Conservation (phyloP, 495 filamentous ascomycete genomes). For the Aspergillus heteromorphus region DNA sequence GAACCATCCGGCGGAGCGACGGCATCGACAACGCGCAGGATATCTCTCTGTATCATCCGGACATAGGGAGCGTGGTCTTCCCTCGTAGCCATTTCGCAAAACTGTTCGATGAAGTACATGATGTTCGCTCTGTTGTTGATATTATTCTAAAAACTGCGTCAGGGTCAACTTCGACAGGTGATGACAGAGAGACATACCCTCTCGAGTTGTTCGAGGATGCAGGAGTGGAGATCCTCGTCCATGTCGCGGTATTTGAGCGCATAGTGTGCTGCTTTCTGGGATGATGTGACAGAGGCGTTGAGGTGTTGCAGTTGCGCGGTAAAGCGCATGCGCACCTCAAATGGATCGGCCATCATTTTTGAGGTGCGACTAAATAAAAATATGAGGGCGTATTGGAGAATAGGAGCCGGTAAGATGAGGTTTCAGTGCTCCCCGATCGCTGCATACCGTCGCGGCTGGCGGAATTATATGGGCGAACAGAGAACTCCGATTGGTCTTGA, state of each 20-base stretch:
- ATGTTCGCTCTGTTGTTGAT: conserved; percentile 98
- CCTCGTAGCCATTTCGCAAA: conserved; percentile 77
- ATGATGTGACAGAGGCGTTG: conserved; percentile 80
- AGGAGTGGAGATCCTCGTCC: conserved; percentile 94
- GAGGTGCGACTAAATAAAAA: not conserved
- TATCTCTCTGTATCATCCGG: conserved; percentile 91
- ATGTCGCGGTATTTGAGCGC: conserved; percentile 86
- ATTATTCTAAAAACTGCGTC: conserved; percentile 54
- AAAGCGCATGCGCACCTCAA: conserved; percentile 97
- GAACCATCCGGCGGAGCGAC: conserved; percentile 77
- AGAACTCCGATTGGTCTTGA: not conserved
- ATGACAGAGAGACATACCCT: conserved; percentile 42
- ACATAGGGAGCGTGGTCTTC: conserved; percentile 74
- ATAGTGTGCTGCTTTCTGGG: conserved; percentile 91
- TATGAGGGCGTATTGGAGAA: not conserved
- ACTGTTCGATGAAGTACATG: conserved; percentile 96
- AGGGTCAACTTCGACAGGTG: not conserved
- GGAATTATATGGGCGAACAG: not conserved
- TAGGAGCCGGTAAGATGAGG: not conserved
- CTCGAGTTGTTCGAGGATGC: conserved; percentile 93
- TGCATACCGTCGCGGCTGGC: not conserved
- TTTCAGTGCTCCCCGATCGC: not conserved
- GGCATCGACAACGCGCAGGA: conserved; percentile 80
- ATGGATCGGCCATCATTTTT: conserved; percentile 78
- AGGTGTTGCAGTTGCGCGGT: conserved; percentile 80